phyloP scores from a whole-genome alignment of 1,139 yeast species.

The Arxiozyma bovina region DNA sequence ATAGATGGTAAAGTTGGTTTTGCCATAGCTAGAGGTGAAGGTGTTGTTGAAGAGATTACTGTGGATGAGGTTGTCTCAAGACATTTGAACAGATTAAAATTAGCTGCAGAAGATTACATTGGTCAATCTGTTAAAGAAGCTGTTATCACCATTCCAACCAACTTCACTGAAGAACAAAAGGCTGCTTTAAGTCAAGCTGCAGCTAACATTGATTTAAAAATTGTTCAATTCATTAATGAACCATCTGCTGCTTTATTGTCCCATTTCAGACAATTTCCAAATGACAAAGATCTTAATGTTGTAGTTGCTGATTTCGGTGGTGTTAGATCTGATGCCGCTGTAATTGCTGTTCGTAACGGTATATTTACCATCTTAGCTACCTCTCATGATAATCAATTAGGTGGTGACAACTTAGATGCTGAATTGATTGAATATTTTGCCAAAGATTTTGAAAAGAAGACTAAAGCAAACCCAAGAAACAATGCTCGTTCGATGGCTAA shows the following conservation, averaged over 20 bases:
- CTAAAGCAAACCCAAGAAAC: conserved; percentile 68
- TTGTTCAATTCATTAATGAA: conserved; percentile 83
- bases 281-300: conserved; percentile 64
- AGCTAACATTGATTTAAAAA: conserved; percentile 63
- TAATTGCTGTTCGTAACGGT: conserved; percentile 78
- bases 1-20: conserved; percentile 64
- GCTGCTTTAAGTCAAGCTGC: conserved; percentile 55
- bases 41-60: conserved; percentile 43
- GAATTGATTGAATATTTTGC: conserved; percentile 78
- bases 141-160: conserved; percentile 87
- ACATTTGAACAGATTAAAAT: conserved; percentile 73
- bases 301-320: conserved; percentile 98
- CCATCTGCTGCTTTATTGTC: conserved; percentile 90
- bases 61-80: conserved; percentile 75
- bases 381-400: conserved; percentile 71
- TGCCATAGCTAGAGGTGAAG: conserved; percentile 40
- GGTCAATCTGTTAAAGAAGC: conserved; percentile 77
- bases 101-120: conserved; percentile 87
- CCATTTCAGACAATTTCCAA: conserved; percentile 43
- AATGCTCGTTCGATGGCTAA: conserved; percentile 84
- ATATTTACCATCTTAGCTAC: conserved; percentile 83
- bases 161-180: conserved; percentile 69
- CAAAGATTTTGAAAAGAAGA: conserved; percentile 87
- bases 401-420: conserved; percentile 80
- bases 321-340: conserved; percentile 92